A percentile compares a stretch with the other conserved stretches of the same genome.
phyloP scores from a whole-genome alignment of 176 grass and related monocot genomes.

The Echinochloa phyllopogon region DNA sequence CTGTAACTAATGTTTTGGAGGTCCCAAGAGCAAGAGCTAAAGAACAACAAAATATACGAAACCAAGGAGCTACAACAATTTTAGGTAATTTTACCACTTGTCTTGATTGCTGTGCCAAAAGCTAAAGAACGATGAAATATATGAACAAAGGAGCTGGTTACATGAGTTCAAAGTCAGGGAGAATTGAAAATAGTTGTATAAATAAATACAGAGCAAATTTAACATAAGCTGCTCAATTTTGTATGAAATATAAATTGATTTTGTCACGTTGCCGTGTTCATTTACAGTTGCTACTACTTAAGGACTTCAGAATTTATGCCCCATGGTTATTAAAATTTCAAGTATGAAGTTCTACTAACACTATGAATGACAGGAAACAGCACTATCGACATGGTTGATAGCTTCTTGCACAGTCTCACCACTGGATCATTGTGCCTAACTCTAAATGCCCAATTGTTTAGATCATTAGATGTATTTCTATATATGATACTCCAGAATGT shows the following conservation, averaged over 20 bases:
- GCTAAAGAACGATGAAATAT: not conserved
- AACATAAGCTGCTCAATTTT: slow-evolving; percentile 6
- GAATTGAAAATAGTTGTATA: not conserved
- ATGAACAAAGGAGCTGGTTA: slow-evolving; percentile 12
- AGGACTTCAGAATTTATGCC: not conserved
- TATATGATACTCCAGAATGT: not conserved
- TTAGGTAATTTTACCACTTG: slow-evolving; percentile 14
- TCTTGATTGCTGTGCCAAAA: slow-evolving; percentile 16
- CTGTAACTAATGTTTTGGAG: not conserved
- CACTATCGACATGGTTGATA: not conserved
- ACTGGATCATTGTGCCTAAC: not conserved
- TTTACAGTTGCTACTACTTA: not conserved
- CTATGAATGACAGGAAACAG: slow-evolving; percentile 4
- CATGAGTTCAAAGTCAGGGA: slow-evolving; percentile 5
- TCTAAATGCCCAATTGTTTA: not conserved
- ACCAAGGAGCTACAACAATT: not conserved
- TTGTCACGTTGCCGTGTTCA: slow-evolving; percentile 8
- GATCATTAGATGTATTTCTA: slow-evolving; percentile 2
- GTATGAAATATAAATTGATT: slow-evolving; percentile 14
- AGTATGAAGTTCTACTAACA: not conserved
- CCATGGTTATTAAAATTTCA: not conserved
- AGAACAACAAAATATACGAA: not conserved
- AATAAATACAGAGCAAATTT: slow-evolving; percentile 20
- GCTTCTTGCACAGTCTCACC: not conserved
- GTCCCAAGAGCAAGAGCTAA: slow-evolving; percentile 10